Evolutionary conservation across 495 filamentous ascomycete species (phyloP).

Genomic region (Amorphotheca resinae): DNA sequence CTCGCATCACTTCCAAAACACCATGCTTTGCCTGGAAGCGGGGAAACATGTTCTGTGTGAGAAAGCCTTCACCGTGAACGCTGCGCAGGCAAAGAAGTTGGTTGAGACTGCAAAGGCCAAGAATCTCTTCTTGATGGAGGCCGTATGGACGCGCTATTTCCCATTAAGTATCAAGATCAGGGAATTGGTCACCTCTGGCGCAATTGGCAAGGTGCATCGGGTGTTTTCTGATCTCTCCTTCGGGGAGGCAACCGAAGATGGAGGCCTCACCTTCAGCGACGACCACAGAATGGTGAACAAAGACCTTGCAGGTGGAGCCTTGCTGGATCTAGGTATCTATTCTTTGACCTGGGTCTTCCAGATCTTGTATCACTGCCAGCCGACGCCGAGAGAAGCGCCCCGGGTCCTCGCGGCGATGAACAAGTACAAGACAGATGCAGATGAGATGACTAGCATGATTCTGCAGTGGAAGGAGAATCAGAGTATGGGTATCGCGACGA

Average conservation of each 20-base stretch:
- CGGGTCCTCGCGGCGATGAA: constrained; percentile 46
- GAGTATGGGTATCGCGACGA: constrained; percentile 67
- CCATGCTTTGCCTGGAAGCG: constrained; percentile 53
- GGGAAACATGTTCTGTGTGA: constrained; percentile 88
- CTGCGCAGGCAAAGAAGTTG: constrained; percentile 63
- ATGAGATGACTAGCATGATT: constrained; percentile 71
- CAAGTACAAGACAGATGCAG: constrained; percentile 70
- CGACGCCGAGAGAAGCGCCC: constrained; percentile 33
- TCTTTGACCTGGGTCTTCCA: constrained; percentile 91
- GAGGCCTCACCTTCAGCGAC: constrained; percentile 33
- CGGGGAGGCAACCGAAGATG: constrained; percentile 22
- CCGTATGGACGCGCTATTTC: constrained; percentile 91
- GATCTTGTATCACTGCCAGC: constrained; percentile 50
- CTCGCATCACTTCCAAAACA: constrained; percentile 90
- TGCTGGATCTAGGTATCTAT: constrained; percentile 83
- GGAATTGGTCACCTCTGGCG: constrained; percentile 42
- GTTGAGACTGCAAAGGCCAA: constrained; percentile 63
- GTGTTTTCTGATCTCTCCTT: constrained; percentile 59
- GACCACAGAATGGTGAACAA: constrained; percentile 74
- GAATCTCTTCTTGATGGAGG: constrained; percentile 91
- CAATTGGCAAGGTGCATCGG: constrained; percentile 64
- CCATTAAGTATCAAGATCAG: constrained; percentile 60
- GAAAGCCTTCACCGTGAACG: constrained; percentile 87
- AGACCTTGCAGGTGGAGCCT: constrained; percentile 72
- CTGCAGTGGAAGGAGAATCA: constrained; percentile 57